Evolutionary conservation across 2,329 filamentous ascomycete genomes (phyloP).

Genomic region (Sphaceloma murrayae): DNA sequence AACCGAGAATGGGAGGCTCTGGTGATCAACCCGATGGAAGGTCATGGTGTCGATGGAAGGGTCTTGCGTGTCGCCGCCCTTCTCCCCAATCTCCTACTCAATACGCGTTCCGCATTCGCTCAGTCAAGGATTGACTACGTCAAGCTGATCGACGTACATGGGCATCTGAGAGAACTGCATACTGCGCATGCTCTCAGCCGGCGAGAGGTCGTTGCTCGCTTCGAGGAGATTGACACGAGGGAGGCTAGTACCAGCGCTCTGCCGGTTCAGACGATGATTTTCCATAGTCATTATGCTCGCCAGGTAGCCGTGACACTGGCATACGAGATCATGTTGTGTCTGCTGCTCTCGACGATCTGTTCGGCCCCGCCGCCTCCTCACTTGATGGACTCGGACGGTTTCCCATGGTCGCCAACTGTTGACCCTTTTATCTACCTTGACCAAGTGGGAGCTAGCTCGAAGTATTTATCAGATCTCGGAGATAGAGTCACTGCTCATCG

Average conservation of each 20-base stretch:
- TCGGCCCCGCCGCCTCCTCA: neutral
- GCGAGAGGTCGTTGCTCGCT: conserved; percentile 1
- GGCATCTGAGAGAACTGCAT: neutral
- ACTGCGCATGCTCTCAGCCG: neutral
- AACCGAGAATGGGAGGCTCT: conserved; percentile 9
- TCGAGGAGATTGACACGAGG: conserved; percentile 4
- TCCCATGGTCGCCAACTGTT: neutral
- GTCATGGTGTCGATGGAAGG: conserved; percentile 10
- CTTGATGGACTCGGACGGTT: neutral
- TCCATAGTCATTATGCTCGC: conserved; percentile 8
- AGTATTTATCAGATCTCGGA: conserved; percentile 12
- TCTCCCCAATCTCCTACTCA: conserved; percentile 11
- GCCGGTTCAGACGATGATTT: neutral
- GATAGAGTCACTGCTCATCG: conserved; percentile 10
- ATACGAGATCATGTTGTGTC: neutral
- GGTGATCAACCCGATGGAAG: conserved; percentile 8
- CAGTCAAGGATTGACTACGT: conserved; percentile 1
- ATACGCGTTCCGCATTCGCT: conserved; percentile 1
- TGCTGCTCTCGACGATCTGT: conserved; percentile 11
- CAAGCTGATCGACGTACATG: neutral
- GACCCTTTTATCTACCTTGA: conserved; percentile 5
- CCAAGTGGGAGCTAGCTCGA: neutral
- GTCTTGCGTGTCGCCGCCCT: neutral
- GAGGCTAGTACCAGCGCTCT: neutral
- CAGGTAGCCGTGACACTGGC: conserved; percentile 2